These are phyloP conservation scores for Sugiyamaella xylanicola DNA, from an alignment of 1,139 yeast genomes.

Conservation along the genomic window DNA sequence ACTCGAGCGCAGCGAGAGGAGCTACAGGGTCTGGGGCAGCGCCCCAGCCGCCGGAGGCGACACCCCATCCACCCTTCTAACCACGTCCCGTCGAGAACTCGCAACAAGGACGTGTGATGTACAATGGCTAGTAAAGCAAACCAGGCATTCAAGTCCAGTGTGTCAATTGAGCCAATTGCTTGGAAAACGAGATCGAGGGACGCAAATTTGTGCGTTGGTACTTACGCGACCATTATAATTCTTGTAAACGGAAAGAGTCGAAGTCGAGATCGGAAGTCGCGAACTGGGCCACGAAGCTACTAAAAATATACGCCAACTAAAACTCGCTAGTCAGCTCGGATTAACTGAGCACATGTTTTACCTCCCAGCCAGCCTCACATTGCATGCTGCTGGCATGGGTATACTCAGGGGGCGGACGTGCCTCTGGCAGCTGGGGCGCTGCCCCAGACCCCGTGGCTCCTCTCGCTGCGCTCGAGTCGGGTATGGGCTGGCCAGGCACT, in stretches of 20 bases:
- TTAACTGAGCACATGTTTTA: slow-evolving; percentile 6
- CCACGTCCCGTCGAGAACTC: no score
- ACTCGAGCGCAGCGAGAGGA: background rate
- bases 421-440: slow-evolving; percentile 1
- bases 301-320: background rate
- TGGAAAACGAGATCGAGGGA: background rate
- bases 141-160: no score
- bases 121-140: no score
- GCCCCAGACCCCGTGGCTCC: slow-evolving; percentile 3
- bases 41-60: background rate
- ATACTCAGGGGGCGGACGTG: background rate
- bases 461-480: slow-evolving; percentile 1
- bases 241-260: background rate
- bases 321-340: slow-evolving; percentile 5
- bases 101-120: no score
- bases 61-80: background rate
- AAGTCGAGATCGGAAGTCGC: background rate
- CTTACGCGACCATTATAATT: slow-evolving; percentile 11
- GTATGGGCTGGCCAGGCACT: no score
- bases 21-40: background rate
- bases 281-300: background rate
- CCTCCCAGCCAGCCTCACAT: background rate
- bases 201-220: background rate
- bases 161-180: background rate
- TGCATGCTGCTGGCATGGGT: background rate